phyloP scores from a whole-genome alignment of 2,329 filamentous ascomycete genomes.

The Alternaria sp. region DNA sequence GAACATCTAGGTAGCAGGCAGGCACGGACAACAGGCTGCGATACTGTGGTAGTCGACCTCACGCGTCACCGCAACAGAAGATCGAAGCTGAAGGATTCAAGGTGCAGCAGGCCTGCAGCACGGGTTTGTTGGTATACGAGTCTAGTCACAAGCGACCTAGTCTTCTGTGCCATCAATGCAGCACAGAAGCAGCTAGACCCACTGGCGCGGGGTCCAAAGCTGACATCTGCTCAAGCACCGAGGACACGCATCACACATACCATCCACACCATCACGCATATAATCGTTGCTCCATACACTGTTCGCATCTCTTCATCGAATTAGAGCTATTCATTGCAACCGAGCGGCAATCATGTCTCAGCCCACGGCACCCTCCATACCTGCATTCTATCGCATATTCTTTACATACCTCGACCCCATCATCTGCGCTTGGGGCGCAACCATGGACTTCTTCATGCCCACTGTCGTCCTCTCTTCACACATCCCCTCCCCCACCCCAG shows the following conservation, averaged over 20 bases:
- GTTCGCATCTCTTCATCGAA: not conserved
- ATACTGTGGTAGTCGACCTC: not conserved
- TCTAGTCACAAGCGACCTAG: not conserved
- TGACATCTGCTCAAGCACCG: not conserved
- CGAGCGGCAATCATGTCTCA: slow-evolving; percentile 1
- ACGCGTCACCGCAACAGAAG: not conserved
- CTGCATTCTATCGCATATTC: slow-evolving; percentile 32
- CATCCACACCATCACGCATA: not conserved
- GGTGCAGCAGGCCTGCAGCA: not conserved
- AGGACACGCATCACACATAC: not conserved
- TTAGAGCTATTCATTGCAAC: not conserved
- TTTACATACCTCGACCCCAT: slow-evolving; percentile 37
- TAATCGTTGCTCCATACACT: not conserved
- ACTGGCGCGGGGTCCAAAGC: not conserved
- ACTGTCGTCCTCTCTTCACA: slow-evolving; percentile 27
- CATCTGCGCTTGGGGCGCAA: slow-evolving; percentile 35
- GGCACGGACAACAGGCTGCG: not conserved
- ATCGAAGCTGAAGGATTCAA: not conserved
- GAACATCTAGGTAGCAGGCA: not conserved
- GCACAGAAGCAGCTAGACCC: not conserved
- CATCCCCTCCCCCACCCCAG: slow-evolving; percentile 21
- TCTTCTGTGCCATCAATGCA: not conserved
- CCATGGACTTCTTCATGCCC: slow-evolving; percentile 36
- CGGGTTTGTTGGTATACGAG: not conserved
- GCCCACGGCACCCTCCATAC: slow-evolving; percentile 4